A percentile compares a stretch with the other conserved stretches of the same genome.
Evolutionary conservation across 352 stramenopile species (phyloP).

Genomic region (Phytophthora meadii): DNA sequence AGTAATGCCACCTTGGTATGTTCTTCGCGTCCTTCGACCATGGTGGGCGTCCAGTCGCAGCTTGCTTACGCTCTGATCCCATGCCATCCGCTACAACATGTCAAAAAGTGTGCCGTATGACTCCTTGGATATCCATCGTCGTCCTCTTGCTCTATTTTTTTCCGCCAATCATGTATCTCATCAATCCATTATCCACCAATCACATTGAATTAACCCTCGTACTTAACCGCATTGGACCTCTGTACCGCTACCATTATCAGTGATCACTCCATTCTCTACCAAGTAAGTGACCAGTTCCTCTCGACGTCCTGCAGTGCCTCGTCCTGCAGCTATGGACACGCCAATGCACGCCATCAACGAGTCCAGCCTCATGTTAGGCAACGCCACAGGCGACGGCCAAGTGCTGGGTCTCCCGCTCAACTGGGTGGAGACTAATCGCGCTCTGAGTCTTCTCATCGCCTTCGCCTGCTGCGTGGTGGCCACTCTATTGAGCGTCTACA

Average conservation of each 20-base stretch:
- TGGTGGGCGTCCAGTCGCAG: neutral
- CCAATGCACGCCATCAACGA: slow-evolving; percentile 61
- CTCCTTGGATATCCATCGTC: slow-evolving; percentile 19
- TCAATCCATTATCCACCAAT: slow-evolving; percentile 10
- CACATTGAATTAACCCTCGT: neutral
- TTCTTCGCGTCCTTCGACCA: neutral
- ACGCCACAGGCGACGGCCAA: slow-evolving; percentile 66
- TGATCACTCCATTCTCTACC: slow-evolving; percentile 26
- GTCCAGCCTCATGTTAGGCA: slow-evolving; percentile 69
- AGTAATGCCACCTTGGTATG: too few species aligned
- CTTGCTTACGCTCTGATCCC: neutral
- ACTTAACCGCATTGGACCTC: slow-evolving; percentile 4
- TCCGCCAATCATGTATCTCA: slow-evolving; percentile 15
- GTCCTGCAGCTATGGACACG: slow-evolving; percentile 28
- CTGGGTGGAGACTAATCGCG: slow-evolving; percentile 78
- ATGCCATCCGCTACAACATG: neutral
- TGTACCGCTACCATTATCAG: slow-evolving; percentile 13
- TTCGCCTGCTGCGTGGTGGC: slow-evolving; percentile 63
- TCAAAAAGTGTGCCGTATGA: slow-evolving; percentile 15
- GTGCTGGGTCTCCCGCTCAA: slow-evolving; percentile 70
- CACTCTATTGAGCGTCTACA: slow-evolving; percentile 73
- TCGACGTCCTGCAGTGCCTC: neutral
- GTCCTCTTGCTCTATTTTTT: slow-evolving; percentile 8
- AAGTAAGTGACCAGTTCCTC: slow-evolving; percentile 2
- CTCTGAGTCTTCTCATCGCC: slow-evolving; percentile 59